Conservation (phyloP, 306 rosid genomes). For the Rosa multiflora region DNA sequence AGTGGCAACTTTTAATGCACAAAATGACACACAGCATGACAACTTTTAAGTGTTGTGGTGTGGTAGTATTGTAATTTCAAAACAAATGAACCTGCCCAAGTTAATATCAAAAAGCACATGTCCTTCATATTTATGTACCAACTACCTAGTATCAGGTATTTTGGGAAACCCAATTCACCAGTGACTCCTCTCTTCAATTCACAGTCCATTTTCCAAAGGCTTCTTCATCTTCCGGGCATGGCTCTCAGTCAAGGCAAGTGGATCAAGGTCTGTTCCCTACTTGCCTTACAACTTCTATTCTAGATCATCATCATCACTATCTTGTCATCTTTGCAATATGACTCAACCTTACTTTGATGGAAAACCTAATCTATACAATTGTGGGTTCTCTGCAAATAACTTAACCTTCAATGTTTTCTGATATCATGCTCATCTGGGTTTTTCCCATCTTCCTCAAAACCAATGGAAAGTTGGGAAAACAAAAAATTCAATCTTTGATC, state of each 20-base stretch:
- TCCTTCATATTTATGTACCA: not conserved
- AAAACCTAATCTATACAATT: not conserved
- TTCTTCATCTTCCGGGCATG: slow-evolving; percentile 37
- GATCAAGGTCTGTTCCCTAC: slow-evolving; percentile 55
- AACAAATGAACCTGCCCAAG: not conserved
- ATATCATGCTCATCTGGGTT: not conserved
- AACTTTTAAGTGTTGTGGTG: not conserved
- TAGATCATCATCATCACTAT: not conserved
- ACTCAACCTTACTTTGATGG: not conserved
- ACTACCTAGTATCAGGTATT: not conserved
- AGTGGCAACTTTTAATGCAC: not conserved
- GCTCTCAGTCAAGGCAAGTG: slow-evolving; percentile 55
- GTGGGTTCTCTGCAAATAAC: not conserved
- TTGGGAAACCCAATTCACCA: not conserved
- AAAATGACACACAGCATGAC: not conserved
- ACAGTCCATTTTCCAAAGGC: not conserved
- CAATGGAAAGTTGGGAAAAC: not conserved
- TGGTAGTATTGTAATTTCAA: not conserved
- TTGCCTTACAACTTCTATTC: not conserved
- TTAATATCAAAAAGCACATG: too few relatives aligned
- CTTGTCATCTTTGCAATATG: not conserved
- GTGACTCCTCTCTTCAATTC: not conserved
- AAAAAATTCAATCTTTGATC: not conserved
- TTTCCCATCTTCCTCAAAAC: not conserved
- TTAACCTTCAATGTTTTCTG: not conserved